These are phyloP conservation scores for Myxozyma neotropica DNA, from an alignment of 805 yeast genomes.

Conservation along the genomic window DNA sequence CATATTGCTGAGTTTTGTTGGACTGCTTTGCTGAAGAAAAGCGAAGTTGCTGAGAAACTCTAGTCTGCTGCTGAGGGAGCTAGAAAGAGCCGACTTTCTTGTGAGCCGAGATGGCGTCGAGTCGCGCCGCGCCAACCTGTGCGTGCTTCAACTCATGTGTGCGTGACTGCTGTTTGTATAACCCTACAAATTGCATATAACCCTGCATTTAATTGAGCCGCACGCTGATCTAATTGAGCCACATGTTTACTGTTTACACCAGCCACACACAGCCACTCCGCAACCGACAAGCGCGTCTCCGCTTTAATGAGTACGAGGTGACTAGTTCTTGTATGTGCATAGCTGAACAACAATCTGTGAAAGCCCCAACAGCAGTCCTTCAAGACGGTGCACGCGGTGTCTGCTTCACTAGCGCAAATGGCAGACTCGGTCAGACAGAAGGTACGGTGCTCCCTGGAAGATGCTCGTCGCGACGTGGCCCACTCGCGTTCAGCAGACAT, in stretches of 20 bases:
- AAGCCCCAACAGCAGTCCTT: too few species aligned
- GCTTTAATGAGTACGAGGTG: too few species aligned
- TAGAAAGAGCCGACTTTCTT: background rate
- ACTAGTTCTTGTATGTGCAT: too few species aligned
- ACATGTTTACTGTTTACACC: background rate
- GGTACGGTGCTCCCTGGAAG: too few species aligned
- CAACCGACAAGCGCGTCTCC: too few species aligned
- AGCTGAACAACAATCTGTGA: too few species aligned
- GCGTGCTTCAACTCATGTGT: background rate
- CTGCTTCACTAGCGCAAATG: too few species aligned
- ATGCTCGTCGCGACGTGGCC: too few species aligned
- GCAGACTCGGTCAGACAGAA: too few species aligned
- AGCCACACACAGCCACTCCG: background rate
- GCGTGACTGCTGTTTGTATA: conserved; percentile 4
- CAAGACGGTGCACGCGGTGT: too few species aligned
- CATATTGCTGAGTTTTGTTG: conserved; percentile 51
- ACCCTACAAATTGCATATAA: background rate
- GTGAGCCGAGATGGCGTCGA: conserved; percentile 1
- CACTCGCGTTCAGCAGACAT: too few species aligned
- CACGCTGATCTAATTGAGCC: background rate
- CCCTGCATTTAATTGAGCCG: conserved; percentile 1
- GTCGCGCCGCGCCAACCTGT: background rate
- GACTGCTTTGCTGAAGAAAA: conserved; percentile 13
- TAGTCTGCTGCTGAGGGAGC: background rate
- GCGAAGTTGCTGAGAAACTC: conserved; percentile 15